A percentile compares a stretch with the other conserved stretches of the same genome.
Conservation (phyloP, 2,329 filamentous ascomycete species). For the Aspergillus sojae region DNA sequence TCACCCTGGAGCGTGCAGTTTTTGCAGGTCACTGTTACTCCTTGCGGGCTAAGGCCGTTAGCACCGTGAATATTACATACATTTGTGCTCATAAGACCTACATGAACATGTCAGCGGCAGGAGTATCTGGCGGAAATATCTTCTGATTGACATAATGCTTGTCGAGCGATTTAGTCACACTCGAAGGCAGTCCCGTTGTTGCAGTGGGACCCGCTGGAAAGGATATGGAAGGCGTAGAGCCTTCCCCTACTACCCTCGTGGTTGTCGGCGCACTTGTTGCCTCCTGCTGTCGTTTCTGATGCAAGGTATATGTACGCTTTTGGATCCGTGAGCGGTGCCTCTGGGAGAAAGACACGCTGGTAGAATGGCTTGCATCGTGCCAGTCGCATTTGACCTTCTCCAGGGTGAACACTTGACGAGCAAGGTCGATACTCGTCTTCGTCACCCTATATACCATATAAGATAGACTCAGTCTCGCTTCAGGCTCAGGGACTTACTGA, state of each 20-base stretch:
- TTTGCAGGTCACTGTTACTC: slow-evolving; percentile 22
- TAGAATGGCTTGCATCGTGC: slow-evolving; percentile 21
- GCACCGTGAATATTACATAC: too few species aligned
- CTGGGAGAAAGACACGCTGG: slow-evolving; percentile 21
- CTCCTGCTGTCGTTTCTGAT: slow-evolving; percentile 1
- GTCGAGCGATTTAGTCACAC: slow-evolving; percentile 4
- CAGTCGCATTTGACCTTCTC: slow-evolving; percentile 15
- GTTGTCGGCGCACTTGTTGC: background rate
- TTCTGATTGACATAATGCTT: slow-evolving; percentile 1
- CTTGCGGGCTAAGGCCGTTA: slow-evolving; percentile 16
- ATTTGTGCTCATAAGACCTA: background rate
- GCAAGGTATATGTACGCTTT: slow-evolving; percentile 5
- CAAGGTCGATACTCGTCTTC: slow-evolving; percentile 10
- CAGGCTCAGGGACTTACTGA: slow-evolving; percentile 16
- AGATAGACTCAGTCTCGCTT: background rate
- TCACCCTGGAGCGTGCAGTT: slow-evolving; percentile 22
- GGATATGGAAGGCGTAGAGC: background rate
- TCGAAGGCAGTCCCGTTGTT: slow-evolving; percentile 4
- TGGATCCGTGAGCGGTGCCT: slow-evolving; percentile 11
- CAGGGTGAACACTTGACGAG: slow-evolving; percentile 9
- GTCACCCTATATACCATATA: background rate
- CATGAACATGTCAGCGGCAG: slow-evolving; percentile 3
- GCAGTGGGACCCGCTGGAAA: background rate
- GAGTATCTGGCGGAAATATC: slow-evolving; percentile 8
- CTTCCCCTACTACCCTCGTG: background rate